phyloP scores from a whole-genome alignment of 345 rosid species.

The Sonneratia alba region DNA sequence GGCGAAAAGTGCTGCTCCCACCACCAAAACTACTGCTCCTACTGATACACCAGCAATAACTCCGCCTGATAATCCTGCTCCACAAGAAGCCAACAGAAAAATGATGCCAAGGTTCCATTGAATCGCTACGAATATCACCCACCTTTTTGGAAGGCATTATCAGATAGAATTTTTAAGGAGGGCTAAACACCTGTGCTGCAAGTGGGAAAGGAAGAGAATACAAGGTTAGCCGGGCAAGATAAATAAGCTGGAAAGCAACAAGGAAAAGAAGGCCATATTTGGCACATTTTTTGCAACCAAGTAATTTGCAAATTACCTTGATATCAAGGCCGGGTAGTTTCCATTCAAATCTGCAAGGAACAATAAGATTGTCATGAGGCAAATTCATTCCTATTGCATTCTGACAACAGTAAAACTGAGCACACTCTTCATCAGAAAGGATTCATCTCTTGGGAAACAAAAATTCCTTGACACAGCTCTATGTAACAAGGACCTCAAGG shows the following conservation, averaged over 20 bases:
- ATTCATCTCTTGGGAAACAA: background rate
- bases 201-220: slow-evolving; percentile 19
- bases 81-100: slow-evolving; percentile 11
- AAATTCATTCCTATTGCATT: background rate
- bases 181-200: slow-evolving; percentile 60
- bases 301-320: slow-evolving; percentile 33
- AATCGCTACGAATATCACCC: slow-evolving; percentile 1
- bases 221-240: background rate
- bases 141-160: slow-evolving; percentile 12
- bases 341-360: slow-evolving; percentile 45
- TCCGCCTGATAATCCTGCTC: slow-evolving; percentile 57
- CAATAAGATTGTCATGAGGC: slow-evolving; percentile 12
- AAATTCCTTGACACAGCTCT: background rate
- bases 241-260: background rate
- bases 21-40: slow-evolving; percentile 33
- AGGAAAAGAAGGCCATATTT: background rate
- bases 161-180: slow-evolving; percentile 15
- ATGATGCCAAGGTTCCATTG: background rate
- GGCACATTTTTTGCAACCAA: background rate
- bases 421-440: background rate
- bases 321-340: slow-evolving; percentile 33
- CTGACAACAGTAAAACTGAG: background rate
- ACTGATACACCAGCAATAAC: slow-evolving; percentile 52
- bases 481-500: background rate
- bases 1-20: slow-evolving; percentile 29